Base-by-base conservation (phyloP, 441 rosid species). In the Gossypium davidsonii region DNA sequence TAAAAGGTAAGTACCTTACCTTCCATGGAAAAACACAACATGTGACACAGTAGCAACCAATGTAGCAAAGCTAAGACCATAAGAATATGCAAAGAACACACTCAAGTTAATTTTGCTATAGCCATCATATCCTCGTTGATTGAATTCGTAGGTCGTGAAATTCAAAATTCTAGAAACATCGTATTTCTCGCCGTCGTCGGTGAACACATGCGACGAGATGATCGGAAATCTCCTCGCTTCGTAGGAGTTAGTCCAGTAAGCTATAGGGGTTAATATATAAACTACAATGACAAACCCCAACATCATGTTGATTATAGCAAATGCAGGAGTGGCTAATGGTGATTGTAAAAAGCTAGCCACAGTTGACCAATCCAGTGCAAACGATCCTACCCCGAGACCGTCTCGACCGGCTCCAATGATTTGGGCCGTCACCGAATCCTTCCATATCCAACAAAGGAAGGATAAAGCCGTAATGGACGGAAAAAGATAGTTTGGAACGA, bases 31-130 rank as follows among this genome's bases (percentile, higher is more conserved):
- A 74, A 83, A 70, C 1, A 71, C 78, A 5, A 87, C 88, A 65
- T 86, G 90, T 49, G 90, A 80, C 6, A 81, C 2, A 0, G 85
- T 77, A 26, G 88, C 79, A 8, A 82, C 79, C 71, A 83, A 44
- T 18, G 75, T 12, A 6, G 77, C 88, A 53, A 87, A 87, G 77
- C 83, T 79, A n/a, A 82, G 46, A 31, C 87, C 88, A 39, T 84
- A 57, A 4, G 73, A 0, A 39, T 76, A 79, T 1, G 76, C 80
- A 28, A 83, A 85, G 68, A 74, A 74, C 61, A 82, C 62, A 15
- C 86, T 84, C 17, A 86, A 71, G 57, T 83, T 23, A 59, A 80
- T 55, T 61, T 75, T 77, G 84, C 80, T 81, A 31, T 82, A 84
- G 23, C 37, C 67, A 44, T 81, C 80, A 49, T 86, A 83, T 6